Conservation (phyloP, 371 early-diverging fungal genomes). For the Mortierella sp. region DNA sequence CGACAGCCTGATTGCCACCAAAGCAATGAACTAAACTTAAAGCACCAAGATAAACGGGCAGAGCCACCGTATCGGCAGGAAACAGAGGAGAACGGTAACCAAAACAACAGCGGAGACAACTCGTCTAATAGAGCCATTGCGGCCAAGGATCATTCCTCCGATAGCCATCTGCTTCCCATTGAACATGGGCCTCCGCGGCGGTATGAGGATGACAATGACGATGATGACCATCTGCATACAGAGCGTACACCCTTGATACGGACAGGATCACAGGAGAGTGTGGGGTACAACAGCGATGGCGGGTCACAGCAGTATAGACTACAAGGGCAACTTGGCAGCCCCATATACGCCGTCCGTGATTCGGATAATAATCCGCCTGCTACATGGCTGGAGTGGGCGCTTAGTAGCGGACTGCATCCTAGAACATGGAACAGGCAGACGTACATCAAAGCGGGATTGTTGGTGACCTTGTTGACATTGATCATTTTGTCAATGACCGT, state of each 20-base stretch:
- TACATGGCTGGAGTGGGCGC: conserved; percentile 37
- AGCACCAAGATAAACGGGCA: too few relatives aligned
- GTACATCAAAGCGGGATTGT: conserved; percentile 25
- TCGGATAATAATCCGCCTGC: not conserved
- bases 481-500: conserved; percentile 44
- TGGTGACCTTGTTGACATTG: conserved; percentile 23
- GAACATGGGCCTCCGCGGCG: conserved; percentile 15
- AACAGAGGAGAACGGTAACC: not conserved
- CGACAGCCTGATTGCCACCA: too few relatives aligned
- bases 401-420: conserved; percentile 23
- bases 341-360: not conserved
- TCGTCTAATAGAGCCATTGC: not conserved
- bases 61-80: too few relatives aligned
- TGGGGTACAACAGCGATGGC: conserved; percentile 5
- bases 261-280: conserved; percentile 9
- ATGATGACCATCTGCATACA: conserved; percentile 1
- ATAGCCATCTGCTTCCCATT: not conserved
- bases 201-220: conserved; percentile 40
- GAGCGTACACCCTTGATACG: conserved; percentile 34
- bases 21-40: too few relatives aligned
- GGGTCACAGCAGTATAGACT: not conserved
- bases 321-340: not conserved
- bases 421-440: conserved; percentile 37
- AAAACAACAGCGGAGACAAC: not conserved
- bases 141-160: too few relatives aligned